Percentiles rank a stretch among this genome's conserved stretches.
Conservation (phyloP, 768 basidiomycete species). For the Xerocomus brunneocitrinus region DNA sequence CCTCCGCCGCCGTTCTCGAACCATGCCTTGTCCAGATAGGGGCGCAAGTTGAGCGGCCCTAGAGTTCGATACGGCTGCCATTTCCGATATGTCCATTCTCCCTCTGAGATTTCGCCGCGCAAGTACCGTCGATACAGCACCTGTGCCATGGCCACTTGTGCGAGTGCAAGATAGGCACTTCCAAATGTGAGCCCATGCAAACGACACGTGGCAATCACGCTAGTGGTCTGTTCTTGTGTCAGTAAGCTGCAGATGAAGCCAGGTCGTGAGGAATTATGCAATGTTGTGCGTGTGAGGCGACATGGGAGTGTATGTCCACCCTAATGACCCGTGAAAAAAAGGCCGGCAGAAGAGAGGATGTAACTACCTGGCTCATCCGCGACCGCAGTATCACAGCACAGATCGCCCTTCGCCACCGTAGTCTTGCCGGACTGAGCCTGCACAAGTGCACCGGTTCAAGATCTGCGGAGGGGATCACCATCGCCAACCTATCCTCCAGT, state of each 20-base stretch:
- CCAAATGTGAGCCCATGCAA: constrained; percentile 46
- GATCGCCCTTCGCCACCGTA: constrained; percentile 45
- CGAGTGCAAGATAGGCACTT: constrained; percentile 44
- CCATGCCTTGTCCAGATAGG: constrained; percentile 47
- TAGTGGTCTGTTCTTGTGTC: constrained; percentile 26
- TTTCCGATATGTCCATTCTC: constrained; percentile 51
- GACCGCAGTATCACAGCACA: constrained; percentile 34
- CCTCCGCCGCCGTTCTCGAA: constrained; percentile 39
- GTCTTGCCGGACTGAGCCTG: constrained; percentile 32
- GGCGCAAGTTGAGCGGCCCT: constrained; percentile 50
- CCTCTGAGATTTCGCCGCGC: constrained; percentile 42
- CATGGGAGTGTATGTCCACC: constrained; percentile 57
- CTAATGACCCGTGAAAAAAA: constrained; percentile 25
- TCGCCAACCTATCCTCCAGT: constrained; percentile 37
- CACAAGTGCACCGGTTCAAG: constrained; percentile 30
- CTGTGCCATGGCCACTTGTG: constrained; percentile 50
- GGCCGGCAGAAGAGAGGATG: not conserved
- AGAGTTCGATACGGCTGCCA: constrained; percentile 44
- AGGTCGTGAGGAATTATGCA: constrained; percentile 35
- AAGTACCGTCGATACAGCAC: constrained; percentile 45
- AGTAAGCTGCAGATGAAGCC: constrained; percentile 21
- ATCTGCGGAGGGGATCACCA: constrained; percentile 37
- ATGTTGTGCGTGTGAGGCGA: constrained; percentile 33
- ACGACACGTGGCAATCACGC: constrained; percentile 38
- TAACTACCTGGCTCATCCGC: constrained; percentile 14